Conservation (phyloP, 768 basidiomycete genomes). For the Phaffia tasmanica region DNA sequence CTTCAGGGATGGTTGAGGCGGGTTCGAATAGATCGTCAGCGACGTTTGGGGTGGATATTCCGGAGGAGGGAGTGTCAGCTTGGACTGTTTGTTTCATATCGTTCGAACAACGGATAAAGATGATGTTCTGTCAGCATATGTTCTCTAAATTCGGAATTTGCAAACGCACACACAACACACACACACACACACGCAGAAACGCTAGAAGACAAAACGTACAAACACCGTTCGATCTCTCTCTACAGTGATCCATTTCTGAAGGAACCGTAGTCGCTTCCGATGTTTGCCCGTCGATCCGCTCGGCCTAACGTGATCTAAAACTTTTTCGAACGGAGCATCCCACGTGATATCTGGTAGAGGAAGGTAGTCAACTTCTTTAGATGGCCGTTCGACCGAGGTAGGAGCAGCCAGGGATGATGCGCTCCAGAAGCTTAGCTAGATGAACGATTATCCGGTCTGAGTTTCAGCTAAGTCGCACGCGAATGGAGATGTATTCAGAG, state of each 20-base stretch:
- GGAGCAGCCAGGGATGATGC: not conserved
- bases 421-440: not conserved
- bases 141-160: too few species aligned
- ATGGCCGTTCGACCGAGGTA: not conserved
- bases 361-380: not conserved
- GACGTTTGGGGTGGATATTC: too few species aligned
- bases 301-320: not conserved
- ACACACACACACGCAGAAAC: not conserved
- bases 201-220: not conserved
- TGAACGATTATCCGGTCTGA: not conserved
- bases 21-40: too few species aligned
- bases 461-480: not conserved
- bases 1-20: too few species aligned
- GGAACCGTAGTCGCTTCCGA: conserved; percentile 5
- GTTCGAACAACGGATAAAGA: too few species aligned
- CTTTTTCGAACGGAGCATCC: not conserved
- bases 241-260: not conserved
- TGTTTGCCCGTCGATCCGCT: not conserved
- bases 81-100: too few species aligned
- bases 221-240: conserved; percentile 1
- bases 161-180: too few species aligned
- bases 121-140: too few species aligned
- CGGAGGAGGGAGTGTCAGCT: too few species aligned
- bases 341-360: not conserved
- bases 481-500: not conserved